Percentiles rank a stretch among this genome's conserved stretches.
These are phyloP conservation scores for Trichosporon ovoides DNA, from an alignment of 1,284 basidiomycete species.

Conservation along the genomic window DNA sequence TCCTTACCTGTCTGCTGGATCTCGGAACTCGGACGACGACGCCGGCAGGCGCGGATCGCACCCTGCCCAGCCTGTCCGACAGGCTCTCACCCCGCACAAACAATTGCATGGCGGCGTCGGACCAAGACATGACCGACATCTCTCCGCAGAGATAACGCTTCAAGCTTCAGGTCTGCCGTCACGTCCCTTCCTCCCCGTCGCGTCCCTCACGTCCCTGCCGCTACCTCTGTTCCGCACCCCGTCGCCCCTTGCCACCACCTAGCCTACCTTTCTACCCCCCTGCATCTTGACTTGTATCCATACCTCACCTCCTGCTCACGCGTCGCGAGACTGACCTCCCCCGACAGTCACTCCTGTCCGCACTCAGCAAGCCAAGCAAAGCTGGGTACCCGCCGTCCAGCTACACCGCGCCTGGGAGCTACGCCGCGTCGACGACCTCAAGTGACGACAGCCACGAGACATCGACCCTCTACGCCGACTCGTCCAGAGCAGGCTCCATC, in stretches of 20 bases:
- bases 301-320: background rate
- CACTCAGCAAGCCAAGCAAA: constrained; percentile 23
- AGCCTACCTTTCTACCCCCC: background rate
- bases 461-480: constrained; percentile 14
- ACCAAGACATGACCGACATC: too few species aligned
- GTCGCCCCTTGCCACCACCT: background rate
- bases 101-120: too few species aligned
- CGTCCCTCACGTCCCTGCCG: background rate
- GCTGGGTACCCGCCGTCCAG: constrained; percentile 17
- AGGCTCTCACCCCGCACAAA: too few species aligned
- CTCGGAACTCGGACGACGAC: too few species aligned
- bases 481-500: constrained; percentile 3
- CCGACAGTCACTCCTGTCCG: constrained; percentile 29
- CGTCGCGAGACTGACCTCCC: background rate
- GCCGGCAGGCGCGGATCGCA: too few species aligned
- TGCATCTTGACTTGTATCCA: background rate
- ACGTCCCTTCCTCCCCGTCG: background rate
- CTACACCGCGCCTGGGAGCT: constrained; percentile 8
- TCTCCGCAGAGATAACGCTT: background rate
- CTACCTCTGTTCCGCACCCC: background rate
- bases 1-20: background rate
- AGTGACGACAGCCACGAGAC: constrained; percentile 21
- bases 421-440: constrained; percentile 18
- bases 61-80: too few species aligned
- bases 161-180: background rate